phyloP scores from a whole-genome alignment of 2,329 filamentous ascomycete species.

The Xylariaceae sp. region DNA sequence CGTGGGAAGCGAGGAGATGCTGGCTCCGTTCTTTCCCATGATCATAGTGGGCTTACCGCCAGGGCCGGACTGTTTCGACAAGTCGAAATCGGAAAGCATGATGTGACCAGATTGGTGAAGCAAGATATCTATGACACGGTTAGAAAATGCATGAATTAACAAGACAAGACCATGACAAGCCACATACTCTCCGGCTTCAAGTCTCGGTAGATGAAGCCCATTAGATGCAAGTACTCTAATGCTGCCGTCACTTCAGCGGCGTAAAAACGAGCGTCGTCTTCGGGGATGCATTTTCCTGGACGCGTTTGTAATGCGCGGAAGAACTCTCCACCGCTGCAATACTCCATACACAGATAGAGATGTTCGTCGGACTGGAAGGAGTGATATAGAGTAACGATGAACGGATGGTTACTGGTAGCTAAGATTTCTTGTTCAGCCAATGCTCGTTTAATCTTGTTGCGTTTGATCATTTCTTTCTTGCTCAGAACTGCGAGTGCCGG shows the following conservation, averaged over 20 bases:
- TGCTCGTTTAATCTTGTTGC: constrained; percentile 99
- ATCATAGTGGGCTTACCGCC: constrained; percentile 98
- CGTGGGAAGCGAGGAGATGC: constrained; percentile 81
- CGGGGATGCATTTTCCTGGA: constrained; percentile 93
- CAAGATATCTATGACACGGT: constrained; percentile 67
- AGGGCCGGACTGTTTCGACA: constrained; percentile 94
- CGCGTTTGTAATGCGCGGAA: constrained; percentile 94
- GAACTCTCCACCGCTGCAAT: constrained; percentile 97
- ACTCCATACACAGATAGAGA: constrained; percentile 99
- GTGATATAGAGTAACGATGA: constrained; percentile 97
- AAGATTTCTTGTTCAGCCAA: constrained; percentile 97
- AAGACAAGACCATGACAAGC: neutral
- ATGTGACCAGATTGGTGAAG: constrained; percentile 99
- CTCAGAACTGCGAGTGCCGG: constrained; percentile 69
- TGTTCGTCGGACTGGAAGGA: constrained; percentile 99
- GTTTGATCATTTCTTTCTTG: constrained; percentile 99
- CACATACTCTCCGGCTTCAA: constrained; percentile 92
- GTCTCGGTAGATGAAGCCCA: constrained; percentile 99
- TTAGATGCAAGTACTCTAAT: constrained; percentile 91
- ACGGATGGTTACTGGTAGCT: constrained; percentile 96
- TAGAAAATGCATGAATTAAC: constrained; percentile 27
- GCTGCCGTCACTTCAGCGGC: constrained; percentile 96
- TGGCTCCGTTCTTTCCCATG: constrained; percentile 80
- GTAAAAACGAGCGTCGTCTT: constrained; percentile 95
- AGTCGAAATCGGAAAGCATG: constrained; percentile 98